Evolutionary conservation across 768 basidiomycete genomes (phyloP).

Genomic region (Hygrophorus russula): DNA sequence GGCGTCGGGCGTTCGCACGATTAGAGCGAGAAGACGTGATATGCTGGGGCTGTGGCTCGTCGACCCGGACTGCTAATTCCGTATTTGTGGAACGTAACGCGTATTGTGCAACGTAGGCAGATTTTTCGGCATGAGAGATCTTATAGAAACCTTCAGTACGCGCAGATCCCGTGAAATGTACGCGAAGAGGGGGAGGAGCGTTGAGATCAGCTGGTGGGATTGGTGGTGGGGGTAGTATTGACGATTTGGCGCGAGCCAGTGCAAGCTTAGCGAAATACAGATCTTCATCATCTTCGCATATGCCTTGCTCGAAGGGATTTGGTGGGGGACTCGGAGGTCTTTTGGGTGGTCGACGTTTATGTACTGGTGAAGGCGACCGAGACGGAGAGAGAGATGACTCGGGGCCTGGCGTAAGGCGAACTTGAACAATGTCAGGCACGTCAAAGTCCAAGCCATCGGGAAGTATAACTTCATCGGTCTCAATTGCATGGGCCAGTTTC

Average conservation of each 20-base stretch:
- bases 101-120: constrained; percentile 86
- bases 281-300: constrained; percentile 86
- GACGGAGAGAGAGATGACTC: constrained; percentile 41
- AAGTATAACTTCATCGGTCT: constrained; percentile 39
- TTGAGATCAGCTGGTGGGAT: constrained; percentile 23
- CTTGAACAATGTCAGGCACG: constrained; percentile 36
- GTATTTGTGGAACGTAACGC: constrained; percentile 36
- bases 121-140: constrained; percentile 86
- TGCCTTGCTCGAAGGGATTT: constrained; percentile 41
- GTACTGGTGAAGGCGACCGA: constrained; percentile 35
- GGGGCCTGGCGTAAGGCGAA: constrained; percentile 32
- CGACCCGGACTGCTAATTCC: constrained; percentile 29
- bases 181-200: constrained; percentile 45
- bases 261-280: constrained; percentile 65
- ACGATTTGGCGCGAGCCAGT: constrained; percentile 25
- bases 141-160: constrained; percentile 95
- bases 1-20: constrained; percentile 83
- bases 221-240: constrained; percentile 13
- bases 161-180: constrained; percentile 77
- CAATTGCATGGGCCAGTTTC: constrained; percentile 18
- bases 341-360: constrained; percentile 17
- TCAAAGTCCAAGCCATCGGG: constrained; percentile 39
- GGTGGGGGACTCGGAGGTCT: constrained; percentile 36
- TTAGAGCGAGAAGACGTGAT: constrained; percentile 78
- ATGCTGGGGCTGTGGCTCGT: constrained; percentile 39